Base-by-base conservation (phyloP, 306 rosid species). In the Spatholobus suberectus region DNA sequence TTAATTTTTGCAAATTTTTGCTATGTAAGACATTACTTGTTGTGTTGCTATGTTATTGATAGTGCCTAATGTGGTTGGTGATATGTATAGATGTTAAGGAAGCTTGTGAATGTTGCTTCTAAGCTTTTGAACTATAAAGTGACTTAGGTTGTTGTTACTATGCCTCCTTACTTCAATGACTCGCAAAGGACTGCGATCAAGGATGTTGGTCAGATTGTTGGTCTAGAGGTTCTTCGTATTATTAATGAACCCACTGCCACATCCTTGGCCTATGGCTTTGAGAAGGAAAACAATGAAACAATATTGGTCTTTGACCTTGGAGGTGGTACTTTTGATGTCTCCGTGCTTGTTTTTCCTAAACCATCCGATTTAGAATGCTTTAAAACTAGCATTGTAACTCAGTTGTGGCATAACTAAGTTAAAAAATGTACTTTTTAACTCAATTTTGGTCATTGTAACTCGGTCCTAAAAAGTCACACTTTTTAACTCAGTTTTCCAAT, bases 151-250 rank as follows among this genome's bases (percentile, higher is more conserved):
- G 99, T 95, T 37, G 99, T 95, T 9, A 95, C 99, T 0, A 98
- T 95, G 29, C 99, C 99, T 77, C 98, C 99, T 1, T 95, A 95
- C 91, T 95, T 95, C 87, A 95, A 95, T 77, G 99, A 95, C 76
- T 95, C 99, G n/a, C 99, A 95, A 77, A 93, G 99, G 76, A 95
- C 99, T 11, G 99, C 99, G 6, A 95, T 98, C 0, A 95, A 92
- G 90, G 99, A 95, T 87, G 99, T 98, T n/a, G 99, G 99, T 20
- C 90, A 97, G 34, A 95, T 95, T 86, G 99, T 98, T 77, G 99
- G 99, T 78, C 75, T 95, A 6, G 99, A 95, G 46, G 99, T 95
- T 83, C 95, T 95, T 82, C 90, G 99, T 70, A 95, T 95, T 32
- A 95, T 95, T 58, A 95, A 95, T 54, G 99, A 95, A 71, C 99